These are phyloP conservation scores for Penicillium sp. DNA, from an alignment of 2,329 filamentous ascomycete species.

Conservation along the genomic window DNA sequence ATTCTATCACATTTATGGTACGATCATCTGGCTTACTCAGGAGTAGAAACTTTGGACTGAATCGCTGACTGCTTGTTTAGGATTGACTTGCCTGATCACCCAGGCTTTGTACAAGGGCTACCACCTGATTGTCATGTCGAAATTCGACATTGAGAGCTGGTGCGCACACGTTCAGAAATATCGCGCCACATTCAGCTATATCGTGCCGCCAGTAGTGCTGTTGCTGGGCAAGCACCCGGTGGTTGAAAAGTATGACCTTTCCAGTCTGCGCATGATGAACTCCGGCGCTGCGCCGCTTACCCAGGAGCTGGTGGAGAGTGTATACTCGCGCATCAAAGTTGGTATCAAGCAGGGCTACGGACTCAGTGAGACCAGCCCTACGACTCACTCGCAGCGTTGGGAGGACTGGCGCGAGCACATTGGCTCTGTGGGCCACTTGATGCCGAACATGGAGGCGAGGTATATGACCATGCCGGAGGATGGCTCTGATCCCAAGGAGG, in stretches of 20 bases:
- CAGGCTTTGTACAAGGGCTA: conserved; percentile 66
- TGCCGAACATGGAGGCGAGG: conserved; percentile 78
- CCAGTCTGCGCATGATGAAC: conserved; percentile 77
- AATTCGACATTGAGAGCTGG: conserved; percentile 79
- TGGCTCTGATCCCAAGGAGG: conserved; percentile 50
- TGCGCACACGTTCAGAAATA: conserved; percentile 75
- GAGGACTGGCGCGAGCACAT: conserved; percentile 74
- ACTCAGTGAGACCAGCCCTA: conserved; percentile 81
- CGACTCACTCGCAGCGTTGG: conserved; percentile 72
- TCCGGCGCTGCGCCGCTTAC: conserved; percentile 85
- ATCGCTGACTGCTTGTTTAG: conserved; percentile 32
- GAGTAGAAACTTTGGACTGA: neutral
- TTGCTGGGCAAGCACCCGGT: conserved; percentile 76
- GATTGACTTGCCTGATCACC: conserved; percentile 72
- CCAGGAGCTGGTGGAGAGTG: conserved; percentile 72
- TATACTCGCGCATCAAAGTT: conserved; percentile 72
- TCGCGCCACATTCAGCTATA: conserved; percentile 73
- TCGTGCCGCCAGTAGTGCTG: conserved; percentile 82
- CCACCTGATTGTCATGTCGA: conserved; percentile 69
- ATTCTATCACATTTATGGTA: conserved; percentile 89
- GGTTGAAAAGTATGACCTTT: conserved; percentile 79
- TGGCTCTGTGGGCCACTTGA: conserved; percentile 74
- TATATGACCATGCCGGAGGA: conserved; percentile 67
- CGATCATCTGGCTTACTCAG: conserved; percentile 21
- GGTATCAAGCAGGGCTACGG: conserved; percentile 93